Evolutionary conservation across 140 eudicot species (phyloP), one percentile per base, ranked within the genome.

Genomic region (Senecio squalidus): DNA sequence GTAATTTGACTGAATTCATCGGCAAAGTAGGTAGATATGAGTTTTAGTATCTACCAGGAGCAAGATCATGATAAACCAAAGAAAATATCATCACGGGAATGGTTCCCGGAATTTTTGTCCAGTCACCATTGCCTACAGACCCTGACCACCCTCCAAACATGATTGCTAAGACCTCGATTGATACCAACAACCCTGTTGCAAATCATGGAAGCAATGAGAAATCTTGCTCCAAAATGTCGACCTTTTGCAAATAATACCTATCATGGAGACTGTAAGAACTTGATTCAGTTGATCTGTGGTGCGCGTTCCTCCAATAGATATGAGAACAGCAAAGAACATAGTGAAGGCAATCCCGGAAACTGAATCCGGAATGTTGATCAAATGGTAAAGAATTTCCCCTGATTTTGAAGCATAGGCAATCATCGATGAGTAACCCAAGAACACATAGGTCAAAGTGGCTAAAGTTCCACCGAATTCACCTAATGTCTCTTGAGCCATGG

Each of bases 401-500:
- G 95, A 89, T 67, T 89, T 89, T 45, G 95, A 82, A 29, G 80
- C 78, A 45, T 85, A 85, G 9, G 93, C 95, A 21, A 82, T 78
- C 86, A 76, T 64, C 25, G 93, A 89, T 60, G 95, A 79, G 78
- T 89, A 89, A 20, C 95, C 97, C 58, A 89, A 70, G 84, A 89
- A 85, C 45, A 89, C 81, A 41, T 82, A 89, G 59, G 86, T 75
- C 48, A 69, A 43, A 26, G 94, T 75, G 22, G 97, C 95, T 23
- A 89, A 7, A 38, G 73, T 39, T 38, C 95, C 94, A 47, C 97
- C 97, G 65, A 70, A 61, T 67, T 85, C 89, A 48, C 97, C 95
- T 67, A 89, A 49, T n/a, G 97, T 85, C 54, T 89, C 97, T 76
- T 89, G 89, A 49, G 95, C 95, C 97, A 89, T 85, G 16, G 94